These are phyloP conservation scores for Pseudogymnoascus destructans DNA, from an alignment of 2,329 filamentous ascomycete genomes.

Conservation along the genomic window DNA sequence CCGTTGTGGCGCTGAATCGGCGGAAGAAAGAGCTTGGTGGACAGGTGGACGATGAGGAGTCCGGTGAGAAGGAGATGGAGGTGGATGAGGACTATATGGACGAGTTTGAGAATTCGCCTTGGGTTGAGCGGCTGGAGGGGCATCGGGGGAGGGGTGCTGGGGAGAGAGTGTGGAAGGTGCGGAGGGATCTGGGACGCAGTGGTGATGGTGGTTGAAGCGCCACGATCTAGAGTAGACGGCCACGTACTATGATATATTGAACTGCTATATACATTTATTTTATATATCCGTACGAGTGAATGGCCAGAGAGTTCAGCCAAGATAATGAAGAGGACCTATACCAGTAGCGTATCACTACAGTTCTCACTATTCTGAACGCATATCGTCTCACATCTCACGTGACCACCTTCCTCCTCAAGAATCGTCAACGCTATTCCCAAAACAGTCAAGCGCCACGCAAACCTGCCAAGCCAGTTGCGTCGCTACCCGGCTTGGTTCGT, in stretches of 20 bases:
- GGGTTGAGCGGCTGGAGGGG: slow-evolving; percentile 45
- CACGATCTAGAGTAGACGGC: neutral
- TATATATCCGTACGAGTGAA: neutral
- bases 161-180: slow-evolving; percentile 49
- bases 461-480: neutral
- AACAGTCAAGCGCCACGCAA: neutral
- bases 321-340: neutral
- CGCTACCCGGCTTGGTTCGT: slow-evolving; percentile 1
- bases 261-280: neutral
- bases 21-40: slow-evolving; percentile 11
- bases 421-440: neutral
- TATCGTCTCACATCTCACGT: neutral
- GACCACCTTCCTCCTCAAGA: neutral
- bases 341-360: neutral
- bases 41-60: slow-evolving; percentile 7
- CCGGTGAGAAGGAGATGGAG: slow-evolving; percentile 9
- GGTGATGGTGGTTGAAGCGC: neutral
- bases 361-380: neutral
- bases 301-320: neutral
- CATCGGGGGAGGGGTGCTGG: slow-evolving; percentile 44
- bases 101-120: slow-evolving; percentile 33
- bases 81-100: slow-evolving; percentile 18
- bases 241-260: neutral
- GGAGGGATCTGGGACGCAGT: slow-evolving; percentile 40
- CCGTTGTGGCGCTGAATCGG: slow-evolving; percentile 14